These are phyloP conservation scores for Aspergillus kassunensis DNA, from an alignment of 495 filamentous ascomycete species.

Conservation along the genomic window DNA sequence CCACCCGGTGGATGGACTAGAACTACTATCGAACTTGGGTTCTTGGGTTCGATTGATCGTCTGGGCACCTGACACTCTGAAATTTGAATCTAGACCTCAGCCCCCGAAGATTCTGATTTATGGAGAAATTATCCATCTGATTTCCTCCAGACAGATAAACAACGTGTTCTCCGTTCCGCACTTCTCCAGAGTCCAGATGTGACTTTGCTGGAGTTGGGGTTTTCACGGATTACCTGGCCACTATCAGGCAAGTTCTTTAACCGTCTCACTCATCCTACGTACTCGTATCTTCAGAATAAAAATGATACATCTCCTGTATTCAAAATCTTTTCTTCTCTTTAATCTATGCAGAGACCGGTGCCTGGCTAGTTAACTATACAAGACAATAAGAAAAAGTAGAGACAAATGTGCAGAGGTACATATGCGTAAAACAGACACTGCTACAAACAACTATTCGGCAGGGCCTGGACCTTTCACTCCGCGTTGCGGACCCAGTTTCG, in stretches of 20 bases:
- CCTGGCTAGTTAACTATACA: too few relatives aligned
- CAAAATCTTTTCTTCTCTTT: too few relatives aligned
- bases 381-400: constrained; percentile 1
- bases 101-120: constrained; percentile 23
- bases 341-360: too few relatives aligned
- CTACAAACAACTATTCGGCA: constrained; percentile 17
- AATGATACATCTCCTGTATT: too few relatives aligned
- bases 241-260: too few relatives aligned
- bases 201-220: too few relatives aligned
- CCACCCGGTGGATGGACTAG: not conserved
- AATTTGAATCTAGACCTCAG: constrained; percentile 21
- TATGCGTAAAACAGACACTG: not conserved
- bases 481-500: constrained; percentile 24
- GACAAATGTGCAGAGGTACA: not conserved
- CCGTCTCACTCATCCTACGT: not conserved
- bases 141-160: constrained; percentile 1
- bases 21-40: not conserved
- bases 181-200: not conserved
- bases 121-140: constrained; percentile 28
- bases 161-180: not conserved
- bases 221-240: too few relatives aligned
- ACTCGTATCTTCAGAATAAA: too few relatives aligned
- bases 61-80: constrained; percentile 41
- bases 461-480: constrained; percentile 19
- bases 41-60: constrained; percentile 21